Base-by-base conservation (phyloP, 305 asterid genomes). In the Solanum aculeatissimum region DNA sequence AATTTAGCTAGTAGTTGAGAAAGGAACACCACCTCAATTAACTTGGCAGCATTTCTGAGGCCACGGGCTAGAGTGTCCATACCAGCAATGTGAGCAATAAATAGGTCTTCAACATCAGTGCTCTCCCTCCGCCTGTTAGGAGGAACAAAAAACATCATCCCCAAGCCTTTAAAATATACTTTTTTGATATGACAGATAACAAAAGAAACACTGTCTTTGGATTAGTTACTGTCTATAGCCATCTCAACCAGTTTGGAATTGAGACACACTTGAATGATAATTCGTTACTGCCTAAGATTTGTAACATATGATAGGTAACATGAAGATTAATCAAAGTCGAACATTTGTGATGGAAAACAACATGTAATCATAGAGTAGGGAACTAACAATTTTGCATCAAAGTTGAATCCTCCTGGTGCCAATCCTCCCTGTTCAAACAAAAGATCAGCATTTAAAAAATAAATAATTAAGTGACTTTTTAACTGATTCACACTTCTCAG, bases 51-150 rank as follows among this genome's bases (percentile, higher is more conserved):
- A 84, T 88, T 97, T 77, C 97, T 92, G 12, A 97, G 97, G 57
- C 99, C 99, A 70, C 98, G 98, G 21, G 97, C 98, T 18, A 97
- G 88, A 55, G 99, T 95, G 88, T 97, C 99, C 99, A 97, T 97
- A 45, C 99, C 99, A 19, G 95, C 98, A 84, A 97, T 94, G 83
- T 97, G 99, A 75, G 96, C 98, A 23, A 97, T 93, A 71, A 95
- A 95, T 42, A 97, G 54, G 86, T 97, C 99, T 65, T 97, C 98
- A 21, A 97, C 98, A 78, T 97, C 99, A 0, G 99, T 97, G 86
- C 99, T 97, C 90, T 97, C 99, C 86, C 99, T 91, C 77, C 99
- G 97, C 93, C 99, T 96, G 66, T 80, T 32, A 70, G 19, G 29
- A 27, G 3, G 65, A 84, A 57, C 0, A 21, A 14, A 11, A 10